These are phyloP conservation scores for Vigna mungo DNA, from an alignment of 306 rosid species.

Conservation along the genomic window DNA sequence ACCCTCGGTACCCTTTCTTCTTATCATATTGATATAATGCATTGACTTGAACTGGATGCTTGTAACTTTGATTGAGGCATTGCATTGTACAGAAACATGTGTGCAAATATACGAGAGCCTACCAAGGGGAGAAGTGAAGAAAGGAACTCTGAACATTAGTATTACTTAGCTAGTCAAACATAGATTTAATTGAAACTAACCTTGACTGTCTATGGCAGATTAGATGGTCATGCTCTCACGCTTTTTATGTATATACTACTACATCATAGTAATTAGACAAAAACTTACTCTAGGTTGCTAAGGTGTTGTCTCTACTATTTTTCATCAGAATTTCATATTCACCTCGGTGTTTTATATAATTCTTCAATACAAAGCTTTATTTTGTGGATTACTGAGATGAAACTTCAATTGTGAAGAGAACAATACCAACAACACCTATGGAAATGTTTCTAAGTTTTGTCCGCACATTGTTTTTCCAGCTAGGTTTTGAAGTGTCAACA, in stretches of 20 bases:
- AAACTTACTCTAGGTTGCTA: not conserved
- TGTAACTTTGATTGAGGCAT: slow-evolving; percentile 17
- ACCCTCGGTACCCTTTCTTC: slow-evolving; percentile 65
- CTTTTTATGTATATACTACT: not conserved
- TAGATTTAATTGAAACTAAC: not conserved
- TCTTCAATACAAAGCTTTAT: not conserved
- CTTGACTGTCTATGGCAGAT: not conserved
- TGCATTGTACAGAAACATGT: not conserved
- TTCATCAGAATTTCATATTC: not conserved
- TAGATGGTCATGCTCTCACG: not conserved
- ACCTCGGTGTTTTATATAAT: not conserved
- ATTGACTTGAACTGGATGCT: not conserved
- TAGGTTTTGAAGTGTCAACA: slow-evolving; percentile 15
- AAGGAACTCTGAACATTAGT: not conserved
- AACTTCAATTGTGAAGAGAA: not conserved
- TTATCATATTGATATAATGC: not conserved
- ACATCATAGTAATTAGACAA: not conserved
- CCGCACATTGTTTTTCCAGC: not conserved
- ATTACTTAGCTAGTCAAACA: not conserved
- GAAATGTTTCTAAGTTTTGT: not conserved
- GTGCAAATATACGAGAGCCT: not conserved
- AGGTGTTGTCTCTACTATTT: not conserved
- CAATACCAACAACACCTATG: not conserved
- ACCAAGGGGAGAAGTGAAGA: not conserved
- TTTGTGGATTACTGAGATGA: not conserved